phyloP scores from a whole-genome alignment of 1,284 basidiomycete genomes.

The Peniophora sp. region DNA sequence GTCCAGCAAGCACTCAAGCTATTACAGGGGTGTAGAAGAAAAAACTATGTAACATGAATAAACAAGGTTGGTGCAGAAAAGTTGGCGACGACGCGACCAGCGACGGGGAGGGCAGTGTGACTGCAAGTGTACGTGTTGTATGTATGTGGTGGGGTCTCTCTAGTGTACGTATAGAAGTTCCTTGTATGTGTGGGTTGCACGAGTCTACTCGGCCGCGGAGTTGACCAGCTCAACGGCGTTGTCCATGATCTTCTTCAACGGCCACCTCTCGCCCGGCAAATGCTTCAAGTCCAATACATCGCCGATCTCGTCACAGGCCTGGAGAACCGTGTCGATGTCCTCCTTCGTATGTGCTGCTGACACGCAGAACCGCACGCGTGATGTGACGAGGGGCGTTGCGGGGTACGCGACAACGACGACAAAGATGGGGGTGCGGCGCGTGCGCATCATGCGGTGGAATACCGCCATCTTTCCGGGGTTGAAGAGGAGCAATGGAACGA shows the following conservation, averaged over 20 bases:
- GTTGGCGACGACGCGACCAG: too few species aligned
- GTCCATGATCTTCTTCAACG: conserved; percentile 70
- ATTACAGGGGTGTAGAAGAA: too few species aligned
- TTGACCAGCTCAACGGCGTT: conserved; percentile 75
- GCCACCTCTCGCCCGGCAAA: conserved; percentile 71
- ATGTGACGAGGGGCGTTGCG: conserved; percentile 86
- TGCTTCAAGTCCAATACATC: conserved; percentile 83
- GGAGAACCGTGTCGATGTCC: conserved; percentile 84
- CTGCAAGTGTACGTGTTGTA: too few species aligned
- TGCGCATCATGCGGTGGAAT: conserved; percentile 86
- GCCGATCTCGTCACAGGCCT: conserved; percentile 91
- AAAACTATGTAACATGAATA: too few species aligned
- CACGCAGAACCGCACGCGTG: conserved; percentile 90
- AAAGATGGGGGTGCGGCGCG: conserved; percentile 73
- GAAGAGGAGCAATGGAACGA: conserved; percentile 91
- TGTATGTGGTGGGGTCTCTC: too few species aligned
- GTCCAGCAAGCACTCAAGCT: too few species aligned
- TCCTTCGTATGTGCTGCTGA: conserved; percentile 95
- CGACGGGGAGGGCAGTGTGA: too few species aligned
- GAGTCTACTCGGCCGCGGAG: too few species aligned
- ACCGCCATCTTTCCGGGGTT: conserved; percentile 89
- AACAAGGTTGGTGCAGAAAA: too few species aligned
- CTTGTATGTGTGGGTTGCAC: too few species aligned
- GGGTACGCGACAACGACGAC: conserved; percentile 91
- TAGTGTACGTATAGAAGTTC: too few species aligned